Conservation (phyloP, 495 filamentous ascomycete species). For the Annulohypoxylon bovei region DNA sequence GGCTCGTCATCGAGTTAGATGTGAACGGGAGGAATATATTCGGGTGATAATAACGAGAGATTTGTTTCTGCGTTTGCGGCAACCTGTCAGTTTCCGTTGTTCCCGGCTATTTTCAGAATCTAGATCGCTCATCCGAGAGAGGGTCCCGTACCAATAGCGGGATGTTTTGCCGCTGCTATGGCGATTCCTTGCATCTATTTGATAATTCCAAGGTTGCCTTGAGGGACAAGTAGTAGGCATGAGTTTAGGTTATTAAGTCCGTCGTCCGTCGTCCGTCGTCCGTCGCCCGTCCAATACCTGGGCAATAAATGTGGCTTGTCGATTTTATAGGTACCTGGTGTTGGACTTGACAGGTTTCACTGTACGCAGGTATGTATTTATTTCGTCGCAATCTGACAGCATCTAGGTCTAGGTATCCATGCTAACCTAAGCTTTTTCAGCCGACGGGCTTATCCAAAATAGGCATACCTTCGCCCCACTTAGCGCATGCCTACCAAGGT, state of each 20-base stretch:
- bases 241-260: constrained; percentile 3
- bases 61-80: constrained; percentile 17
- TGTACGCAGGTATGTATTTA: constrained; percentile 3
- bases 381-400: constrained; percentile 32
- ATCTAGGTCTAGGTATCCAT: constrained; percentile 6
- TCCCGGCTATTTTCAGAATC: constrained; percentile 28
- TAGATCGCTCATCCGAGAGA: constrained; percentile 8
- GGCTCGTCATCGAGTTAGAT: constrained; percentile 45
- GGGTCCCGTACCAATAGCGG: constrained; percentile 31
- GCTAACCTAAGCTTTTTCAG: constrained; percentile 34
- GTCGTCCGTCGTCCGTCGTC: background rate
- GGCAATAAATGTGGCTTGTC: constrained; percentile 11
- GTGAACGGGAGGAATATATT: constrained; percentile 5
- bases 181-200: constrained; percentile 35
- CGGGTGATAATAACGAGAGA: constrained; percentile 19
- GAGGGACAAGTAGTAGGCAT: constrained; percentile 24
- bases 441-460: constrained; percentile 26
- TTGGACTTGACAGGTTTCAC: constrained; percentile 32
- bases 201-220: constrained; percentile 11
- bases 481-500: background rate
- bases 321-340: constrained; percentile 8
- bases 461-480: constrained; percentile 5
- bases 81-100: constrained; percentile 31
- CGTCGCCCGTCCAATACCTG: background rate
- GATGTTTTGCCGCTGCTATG: constrained; percentile 33